Base-by-base conservation (phyloP, 2,329 filamentous ascomycete species). In the Cryphonectria nitschkei region DNA sequence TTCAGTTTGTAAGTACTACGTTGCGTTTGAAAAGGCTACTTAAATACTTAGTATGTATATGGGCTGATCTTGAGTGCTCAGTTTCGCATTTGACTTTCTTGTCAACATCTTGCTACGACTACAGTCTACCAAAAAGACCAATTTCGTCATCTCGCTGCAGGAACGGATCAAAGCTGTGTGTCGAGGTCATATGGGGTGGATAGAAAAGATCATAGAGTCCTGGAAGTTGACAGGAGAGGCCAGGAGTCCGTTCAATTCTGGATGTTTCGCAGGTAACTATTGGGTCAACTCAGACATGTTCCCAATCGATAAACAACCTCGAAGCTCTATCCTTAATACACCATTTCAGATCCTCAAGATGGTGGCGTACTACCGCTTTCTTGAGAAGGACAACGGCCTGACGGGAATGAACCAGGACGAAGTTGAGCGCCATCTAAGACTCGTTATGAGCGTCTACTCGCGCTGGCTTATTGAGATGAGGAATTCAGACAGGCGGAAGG, bases 1-100 rank as follows among this genome's bases (percentile, higher is more conserved):
- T 66, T 71, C 11, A 73, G 73, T 26, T 75, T 72, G 71, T 75
- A 67, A 52, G 71, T 54, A 13, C 2, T 16, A n/a, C 22, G 22
- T n/a, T 14, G 0, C n/a, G n/a, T n/a, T n/a, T n/a, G n/a, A n/a
- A n/a, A n/a, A n/a, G n/a, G n/a, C n/a, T n/a, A n/a, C n/a, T n/a
- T n/a, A n/a, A n/a, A n/a, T n/a, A n/a, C n/a, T n/a, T n/a, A n/a
- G n/a, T n/a, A 3, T 0, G 7, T 29, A 3, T 29, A 1, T 4
- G 1, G 1, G 8, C 61, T 71, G 13, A 71, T 3, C 2, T 34
- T 2, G 6, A 52, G 3, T 22, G 1, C 19, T 4, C 32, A 70
- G 68, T 37, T 70, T 70, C 29, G 54, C 64, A 19, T 70, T 54
- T 41, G 41, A 56, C 14, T 70, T 70, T 7, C 50, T 70, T 6